Percentiles rank a stretch among this genome's conserved stretches.
Conservation (phyloP, 805 yeast genomes). For the Danielia reshetovae region DNA sequence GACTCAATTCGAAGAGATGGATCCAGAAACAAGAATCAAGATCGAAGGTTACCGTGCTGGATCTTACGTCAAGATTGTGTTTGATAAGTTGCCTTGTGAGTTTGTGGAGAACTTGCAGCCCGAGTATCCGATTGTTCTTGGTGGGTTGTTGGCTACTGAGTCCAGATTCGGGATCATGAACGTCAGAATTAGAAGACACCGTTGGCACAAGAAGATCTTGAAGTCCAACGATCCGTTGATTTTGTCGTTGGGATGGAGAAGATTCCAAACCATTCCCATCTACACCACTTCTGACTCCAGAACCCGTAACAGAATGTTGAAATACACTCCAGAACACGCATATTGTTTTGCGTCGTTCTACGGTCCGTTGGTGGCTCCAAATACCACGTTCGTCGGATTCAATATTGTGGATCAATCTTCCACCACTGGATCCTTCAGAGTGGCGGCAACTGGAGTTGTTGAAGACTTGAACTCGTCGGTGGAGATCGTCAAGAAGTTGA, state of each 20-base stretch:
- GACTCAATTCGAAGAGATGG: conserved; percentile 70
- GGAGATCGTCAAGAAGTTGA: conserved; percentile 93
- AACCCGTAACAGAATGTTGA: conserved; percentile 95
- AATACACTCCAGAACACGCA: conserved; percentile 97
- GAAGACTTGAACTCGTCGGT: conserved; percentile 87
- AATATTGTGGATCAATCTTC: conserved; percentile 80
- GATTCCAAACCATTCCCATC: conserved; percentile 94
- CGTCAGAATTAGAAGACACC: conserved; percentile 92
- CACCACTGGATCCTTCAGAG: conserved; percentile 87
- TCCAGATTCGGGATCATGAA: conserved; percentile 89
- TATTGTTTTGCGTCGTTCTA: conserved; percentile 94
- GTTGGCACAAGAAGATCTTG: conserved; percentile 97
- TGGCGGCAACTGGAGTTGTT: conserved; percentile 95
- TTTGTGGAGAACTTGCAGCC: conserved; percentile 86
- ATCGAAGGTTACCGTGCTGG: conserved; percentile 95
- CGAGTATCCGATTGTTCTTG: conserved; percentile 77
- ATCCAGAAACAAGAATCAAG: conserved; percentile 66
- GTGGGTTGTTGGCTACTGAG: conserved; percentile 88
- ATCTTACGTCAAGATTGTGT: conserved; percentile 84
- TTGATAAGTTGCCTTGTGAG: conserved; percentile 83
- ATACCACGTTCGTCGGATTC: conserved; percentile 95
- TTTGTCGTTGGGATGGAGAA: conserved; percentile 93
- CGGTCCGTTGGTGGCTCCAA: conserved; percentile 96
- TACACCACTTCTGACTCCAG: conserved; percentile 96
- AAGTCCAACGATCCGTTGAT: conserved; percentile 95